Conservation (phyloP, 2,329 filamentous ascomycete genomes). For the Aspergillus vadensis region DNA sequence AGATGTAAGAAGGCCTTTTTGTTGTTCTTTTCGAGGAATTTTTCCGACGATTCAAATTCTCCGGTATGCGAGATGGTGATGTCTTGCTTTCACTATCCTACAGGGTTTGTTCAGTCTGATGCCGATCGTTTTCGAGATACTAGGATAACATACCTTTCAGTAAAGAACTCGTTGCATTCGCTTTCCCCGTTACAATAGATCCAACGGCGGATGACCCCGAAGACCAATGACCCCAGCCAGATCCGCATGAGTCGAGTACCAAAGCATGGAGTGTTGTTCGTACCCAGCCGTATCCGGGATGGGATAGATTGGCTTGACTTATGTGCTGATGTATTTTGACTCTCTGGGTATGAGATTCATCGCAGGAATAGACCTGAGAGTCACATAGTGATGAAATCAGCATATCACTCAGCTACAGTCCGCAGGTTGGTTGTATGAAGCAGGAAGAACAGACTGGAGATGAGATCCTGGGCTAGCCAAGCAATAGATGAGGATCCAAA, state of each 20-base stretch:
- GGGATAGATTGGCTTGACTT: conserved; percentile 21
- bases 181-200: conserved; percentile 36
- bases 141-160: conserved; percentile 34
- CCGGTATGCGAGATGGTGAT: conserved; percentile 16
- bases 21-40: conserved; percentile 18
- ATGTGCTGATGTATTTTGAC: conserved; percentile 34
- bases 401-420: background rate
- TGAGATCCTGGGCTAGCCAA: conserved; percentile 36
- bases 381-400: conserved; percentile 21
- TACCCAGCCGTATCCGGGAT: conserved; percentile 33
- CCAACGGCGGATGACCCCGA: conserved; percentile 46
- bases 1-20: conserved; percentile 21
- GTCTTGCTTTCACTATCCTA: conserved; percentile 20
- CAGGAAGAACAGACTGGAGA: conserved; percentile 26
- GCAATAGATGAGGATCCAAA: conserved; percentile 32
- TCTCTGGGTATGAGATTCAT: conserved; percentile 24
- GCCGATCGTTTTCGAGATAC: no score
- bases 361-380: conserved; percentile 28
- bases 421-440: conserved; percentile 18
- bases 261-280: conserved; percentile 37
- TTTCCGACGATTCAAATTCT: conserved; percentile 23
- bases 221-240: conserved; percentile 51
- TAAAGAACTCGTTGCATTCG: conserved; percentile 45
- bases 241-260: conserved; percentile 44
- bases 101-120: no score